Conservation (phyloP, 768 basidiomycete genomes). For the Kwoniella sp. region DNA sequence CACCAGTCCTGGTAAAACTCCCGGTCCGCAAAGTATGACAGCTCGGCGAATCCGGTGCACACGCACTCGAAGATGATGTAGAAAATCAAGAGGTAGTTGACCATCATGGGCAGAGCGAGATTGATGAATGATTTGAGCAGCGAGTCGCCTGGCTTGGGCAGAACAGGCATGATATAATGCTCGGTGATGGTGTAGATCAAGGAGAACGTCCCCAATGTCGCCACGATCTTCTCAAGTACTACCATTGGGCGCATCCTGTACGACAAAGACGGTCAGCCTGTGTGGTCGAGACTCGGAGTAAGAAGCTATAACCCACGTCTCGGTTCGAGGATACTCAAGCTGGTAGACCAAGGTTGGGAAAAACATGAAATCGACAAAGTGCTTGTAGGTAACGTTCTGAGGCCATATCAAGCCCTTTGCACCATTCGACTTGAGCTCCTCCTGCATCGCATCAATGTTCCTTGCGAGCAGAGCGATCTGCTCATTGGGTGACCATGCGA, state of each 20-base stretch:
- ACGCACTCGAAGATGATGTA: conserved; percentile 70
- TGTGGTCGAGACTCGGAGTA: too few relatives aligned
- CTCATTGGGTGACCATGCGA: conserved; percentile 62
- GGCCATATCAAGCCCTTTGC: conserved; percentile 66
- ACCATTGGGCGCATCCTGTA: conserved; percentile 62
- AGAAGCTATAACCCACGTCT: conserved; percentile 56
- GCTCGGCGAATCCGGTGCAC: conserved; percentile 90
- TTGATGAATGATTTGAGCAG: conserved; percentile 66
- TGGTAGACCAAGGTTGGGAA: conserved; percentile 94
- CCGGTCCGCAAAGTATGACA: conserved; percentile 91
- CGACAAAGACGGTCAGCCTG: neutral
- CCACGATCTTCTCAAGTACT: conserved; percentile 68
- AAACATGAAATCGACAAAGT: conserved; percentile 79
- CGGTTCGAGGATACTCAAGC: conserved; percentile 89
- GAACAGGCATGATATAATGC: conserved; percentile 83
- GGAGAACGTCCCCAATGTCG: conserved; percentile 93
- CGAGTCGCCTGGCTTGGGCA: conserved; percentile 50
- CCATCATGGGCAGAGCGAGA: conserved; percentile 66
- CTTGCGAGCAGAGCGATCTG: conserved; percentile 65
- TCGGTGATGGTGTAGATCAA: conserved; percentile 80
- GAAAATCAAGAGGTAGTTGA: conserved; percentile 69
- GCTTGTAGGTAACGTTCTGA: conserved; percentile 70
- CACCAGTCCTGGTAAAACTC: conserved; percentile 99
- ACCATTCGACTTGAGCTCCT: conserved; percentile 71
- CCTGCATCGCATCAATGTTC: conserved; percentile 69